phyloP scores from a whole-genome alignment of 176 grass and related monocot genomes.

The Avena eriantha region DNA sequence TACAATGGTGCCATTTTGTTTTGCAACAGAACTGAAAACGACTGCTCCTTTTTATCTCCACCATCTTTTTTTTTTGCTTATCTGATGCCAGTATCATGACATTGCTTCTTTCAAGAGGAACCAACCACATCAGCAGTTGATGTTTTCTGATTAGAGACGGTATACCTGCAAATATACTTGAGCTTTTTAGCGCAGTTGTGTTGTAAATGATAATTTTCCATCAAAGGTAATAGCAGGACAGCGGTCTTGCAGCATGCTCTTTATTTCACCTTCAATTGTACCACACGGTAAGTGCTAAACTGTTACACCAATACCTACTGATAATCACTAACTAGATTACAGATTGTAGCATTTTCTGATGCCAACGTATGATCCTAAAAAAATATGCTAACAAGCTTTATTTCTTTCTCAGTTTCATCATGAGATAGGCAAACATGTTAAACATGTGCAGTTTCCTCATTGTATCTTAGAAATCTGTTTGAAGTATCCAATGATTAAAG shows the following conservation, averaged over 20 bases:
- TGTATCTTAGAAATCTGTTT: constrained; percentile 43
- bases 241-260: background rate
- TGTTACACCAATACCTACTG: constrained; percentile 22
- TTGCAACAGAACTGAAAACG: constrained; percentile 50
- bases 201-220: background rate
- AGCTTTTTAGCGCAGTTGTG: constrained; percentile 16
- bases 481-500: constrained; percentile 53
- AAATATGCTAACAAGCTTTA: constrained; percentile 40
- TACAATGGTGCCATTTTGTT: constrained; percentile 20
- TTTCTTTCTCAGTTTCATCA: constrained; percentile 48
- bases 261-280: constrained; percentile 24
- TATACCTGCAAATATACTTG: constrained; percentile 16
- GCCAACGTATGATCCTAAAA: background rate
- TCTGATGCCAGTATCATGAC: constrained; percentile 25
- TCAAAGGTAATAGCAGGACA: constrained; percentile 1
- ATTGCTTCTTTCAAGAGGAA: constrained; percentile 48
- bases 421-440: constrained; percentile 40
- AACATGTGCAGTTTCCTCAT: constrained; percentile 55
- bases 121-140: background rate
- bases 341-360: background rate
- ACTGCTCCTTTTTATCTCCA: constrained; percentile 46
- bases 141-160: constrained; percentile 17
- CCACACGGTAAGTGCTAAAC: background rate
- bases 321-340: background rate
- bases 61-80: constrained; percentile 43